A percentile compares a stretch with the other conserved stretches of the same genome.
Conservation (phyloP, 768 basidiomycete species). For the Dentipellis fragilis region DNA sequence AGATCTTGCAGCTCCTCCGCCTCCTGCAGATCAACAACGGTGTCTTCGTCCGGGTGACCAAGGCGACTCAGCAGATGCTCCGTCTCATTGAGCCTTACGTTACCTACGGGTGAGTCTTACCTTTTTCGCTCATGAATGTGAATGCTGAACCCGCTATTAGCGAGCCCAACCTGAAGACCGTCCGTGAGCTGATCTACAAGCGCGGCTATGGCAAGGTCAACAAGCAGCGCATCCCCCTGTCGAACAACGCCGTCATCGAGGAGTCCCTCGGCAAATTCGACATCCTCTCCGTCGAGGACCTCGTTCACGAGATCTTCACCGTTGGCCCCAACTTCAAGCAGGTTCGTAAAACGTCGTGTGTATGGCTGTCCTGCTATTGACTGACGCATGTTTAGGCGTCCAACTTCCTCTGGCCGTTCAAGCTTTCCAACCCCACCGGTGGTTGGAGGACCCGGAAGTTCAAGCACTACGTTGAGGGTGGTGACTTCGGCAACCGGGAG, state of each 20-base stretch:
- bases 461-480: conserved; percentile 93
- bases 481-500: conserved; percentile 97
- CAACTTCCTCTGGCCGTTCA: conserved; percentile 99
- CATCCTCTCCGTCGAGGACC: conserved; percentile 94
- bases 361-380: neutral
- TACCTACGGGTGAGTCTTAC: conserved; percentile 74
- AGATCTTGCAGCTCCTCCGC: conserved; percentile 97
- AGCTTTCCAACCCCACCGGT: conserved; percentile 97
- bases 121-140: neutral
- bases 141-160: conserved; percentile 25
- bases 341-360: conserved; percentile 32
- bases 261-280: conserved; percentile 82
- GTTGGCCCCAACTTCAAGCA: conserved; percentile 99
- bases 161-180: conserved; percentile 93
- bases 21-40: conserved; percentile 99
- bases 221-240: conserved; percentile 94
- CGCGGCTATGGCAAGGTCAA: conserved; percentile 97
- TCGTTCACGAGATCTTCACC: conserved; percentile 93
- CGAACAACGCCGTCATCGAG: conserved; percentile 92
- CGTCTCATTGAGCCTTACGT: conserved; percentile 95
- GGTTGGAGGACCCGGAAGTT: conserved; percentile 98
- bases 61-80: conserved; percentile 96
- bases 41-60: conserved; percentile 95
- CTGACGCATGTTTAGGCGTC: conserved; percentile 42
- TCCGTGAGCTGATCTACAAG: conserved; percentile 98